Conservation (phyloP, 192 early-diverging fungal species). For the Lunasporangiospora selenospora region DNA sequence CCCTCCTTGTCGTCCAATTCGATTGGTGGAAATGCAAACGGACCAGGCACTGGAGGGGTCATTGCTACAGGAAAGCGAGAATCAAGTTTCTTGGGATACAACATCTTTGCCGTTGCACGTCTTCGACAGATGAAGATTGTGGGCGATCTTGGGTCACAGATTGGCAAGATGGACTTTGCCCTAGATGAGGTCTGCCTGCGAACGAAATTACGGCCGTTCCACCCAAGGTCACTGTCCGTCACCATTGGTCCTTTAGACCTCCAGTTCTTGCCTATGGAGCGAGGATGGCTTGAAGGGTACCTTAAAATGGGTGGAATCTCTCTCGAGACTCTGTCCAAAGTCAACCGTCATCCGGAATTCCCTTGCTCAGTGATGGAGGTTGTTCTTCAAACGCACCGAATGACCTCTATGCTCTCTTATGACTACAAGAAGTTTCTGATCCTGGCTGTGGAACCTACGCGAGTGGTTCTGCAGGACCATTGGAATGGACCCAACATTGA, state of each 20-base stretch:
- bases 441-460: constrained; percentile 60
- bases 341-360: constrained; percentile 18
- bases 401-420: constrained; percentile 69
- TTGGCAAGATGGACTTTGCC: constrained; percentile 62
- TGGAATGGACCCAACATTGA: constrained; percentile 53
- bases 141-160: constrained; percentile 68
- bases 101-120: constrained; percentile 50
- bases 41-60: neutral
- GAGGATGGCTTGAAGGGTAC: constrained; percentile 64
- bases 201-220: constrained; percentile 47
- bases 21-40: neutral
- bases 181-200: constrained; percentile 54
- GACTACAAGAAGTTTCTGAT: constrained; percentile 80
- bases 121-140: constrained; percentile 56
- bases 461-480: constrained; percentile 52
- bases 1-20: constrained; percentile 4
- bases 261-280: constrained; percentile 37
- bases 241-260: constrained; percentile 54
- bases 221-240: constrained; percentile 46
- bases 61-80: constrained; percentile 27
- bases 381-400: constrained; percentile 52
- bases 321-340: constrained; percentile 32
- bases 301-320: constrained; percentile 50
- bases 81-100: constrained; percentile 51
- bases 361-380: constrained; percentile 50